Conservation (phyloP, 441 rosid species). For the Breynia disticha region DNA sequence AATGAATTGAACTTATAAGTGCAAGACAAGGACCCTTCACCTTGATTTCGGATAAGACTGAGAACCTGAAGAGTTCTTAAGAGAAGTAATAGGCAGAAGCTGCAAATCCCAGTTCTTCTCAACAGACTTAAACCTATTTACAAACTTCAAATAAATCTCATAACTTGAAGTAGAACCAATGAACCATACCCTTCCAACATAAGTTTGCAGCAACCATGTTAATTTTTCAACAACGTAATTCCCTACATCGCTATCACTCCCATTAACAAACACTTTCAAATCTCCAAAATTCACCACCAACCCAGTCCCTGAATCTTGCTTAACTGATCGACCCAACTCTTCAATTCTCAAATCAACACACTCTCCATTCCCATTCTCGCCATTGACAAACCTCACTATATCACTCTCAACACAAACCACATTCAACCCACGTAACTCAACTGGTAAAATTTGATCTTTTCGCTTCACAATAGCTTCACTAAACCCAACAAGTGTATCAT, state of each 20-base stretch:
- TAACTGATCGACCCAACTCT: conserved; percentile 29
- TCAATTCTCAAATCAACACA: conserved; percentile 28
- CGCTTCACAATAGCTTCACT: conserved; percentile 28
- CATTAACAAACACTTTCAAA: conserved; percentile 28
- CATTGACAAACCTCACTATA: conserved; percentile 20
- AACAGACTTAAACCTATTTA: conserved; percentile 38
- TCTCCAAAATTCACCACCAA: conserved; percentile 59
- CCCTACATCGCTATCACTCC: conserved; percentile 15
- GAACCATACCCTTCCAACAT: conserved; percentile 47
- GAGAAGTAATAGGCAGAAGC: conserved; percentile 56
- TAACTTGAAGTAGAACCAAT: conserved; percentile 49
- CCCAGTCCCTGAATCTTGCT: conserved; percentile 35
- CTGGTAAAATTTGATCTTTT: conserved; percentile 23
- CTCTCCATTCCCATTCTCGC: conserved; percentile 22
- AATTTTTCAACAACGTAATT: conserved; percentile 34
- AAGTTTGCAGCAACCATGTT: conserved; percentile 34
- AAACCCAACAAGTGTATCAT: conserved; percentile 38
- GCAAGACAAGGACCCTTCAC: conserved; percentile 17
- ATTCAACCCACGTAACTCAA: conserved; percentile 31
- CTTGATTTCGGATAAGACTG: conserved; percentile 58
- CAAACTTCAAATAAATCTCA: conserved; percentile 46
- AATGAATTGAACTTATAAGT: too few species aligned
- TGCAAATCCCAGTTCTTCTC: conserved; percentile 79
- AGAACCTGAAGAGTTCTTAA: conserved; percentile 28
- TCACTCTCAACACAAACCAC: conserved; percentile 30